Conservation (phyloP, 257 asterid genomes). For the Gentiana macrophylla region DNA sequence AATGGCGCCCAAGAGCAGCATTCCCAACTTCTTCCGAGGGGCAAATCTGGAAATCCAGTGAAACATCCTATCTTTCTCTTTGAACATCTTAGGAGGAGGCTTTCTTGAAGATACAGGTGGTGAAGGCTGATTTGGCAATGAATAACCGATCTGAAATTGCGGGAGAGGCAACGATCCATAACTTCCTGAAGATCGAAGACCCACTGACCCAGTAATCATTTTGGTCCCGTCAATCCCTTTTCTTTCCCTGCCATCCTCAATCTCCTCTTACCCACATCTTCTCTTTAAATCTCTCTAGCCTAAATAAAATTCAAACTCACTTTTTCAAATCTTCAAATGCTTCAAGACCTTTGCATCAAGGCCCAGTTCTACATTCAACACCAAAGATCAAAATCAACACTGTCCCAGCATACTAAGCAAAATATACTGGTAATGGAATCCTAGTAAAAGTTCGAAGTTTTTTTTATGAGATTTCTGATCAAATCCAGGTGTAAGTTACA, state of each 20-base stretch:
- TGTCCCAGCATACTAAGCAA: no score
- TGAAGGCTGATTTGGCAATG: constrained; percentile 44
- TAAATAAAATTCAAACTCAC: neutral
- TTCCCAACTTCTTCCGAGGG: constrained; percentile 79
- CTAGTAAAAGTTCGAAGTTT: no score
- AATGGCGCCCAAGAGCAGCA: constrained; percentile 66
- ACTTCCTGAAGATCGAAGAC: constrained; percentile 96
- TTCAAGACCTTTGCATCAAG: no score
- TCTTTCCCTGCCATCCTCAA: constrained; percentile 38
- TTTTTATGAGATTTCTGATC: no score
- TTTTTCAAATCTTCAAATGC: no score
- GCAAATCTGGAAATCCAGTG: constrained; percentile 78
- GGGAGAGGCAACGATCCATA: constrained; percentile 79
- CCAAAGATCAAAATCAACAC: no score
- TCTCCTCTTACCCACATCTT: constrained; percentile 9
- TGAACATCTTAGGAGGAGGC: constrained; percentile 64
- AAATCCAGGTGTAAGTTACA: no score
- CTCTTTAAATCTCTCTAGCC: neutral
- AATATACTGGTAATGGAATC: no score
- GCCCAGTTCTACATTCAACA: no score
- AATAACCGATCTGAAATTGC: constrained; percentile 45
- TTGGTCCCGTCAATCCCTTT: constrained; percentile 39
- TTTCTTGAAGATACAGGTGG: constrained; percentile 36
- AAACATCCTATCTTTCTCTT: constrained; percentile 69
- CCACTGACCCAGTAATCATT: constrained; percentile 90